Evolutionary conservation across 345 rosid genomes (phyloP).

Genomic region (Microcos paniculata): DNA sequence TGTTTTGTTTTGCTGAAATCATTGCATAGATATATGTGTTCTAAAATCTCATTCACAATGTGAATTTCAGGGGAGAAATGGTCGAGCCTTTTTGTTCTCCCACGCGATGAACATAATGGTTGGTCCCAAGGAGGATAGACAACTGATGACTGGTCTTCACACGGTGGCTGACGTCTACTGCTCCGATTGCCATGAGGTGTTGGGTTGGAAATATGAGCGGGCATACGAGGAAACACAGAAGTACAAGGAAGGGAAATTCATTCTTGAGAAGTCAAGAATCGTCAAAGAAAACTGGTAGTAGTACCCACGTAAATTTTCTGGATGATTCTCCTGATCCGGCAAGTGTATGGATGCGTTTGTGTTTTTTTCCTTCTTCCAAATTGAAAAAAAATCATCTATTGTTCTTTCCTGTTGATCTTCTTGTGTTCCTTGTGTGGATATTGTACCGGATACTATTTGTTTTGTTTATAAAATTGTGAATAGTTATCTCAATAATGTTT

Average conservation of each 20-base stretch:
- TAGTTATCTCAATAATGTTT: conserved; percentile 10
- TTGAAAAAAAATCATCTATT: conserved; percentile 8
- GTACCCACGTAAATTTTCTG: conserved; percentile 4
- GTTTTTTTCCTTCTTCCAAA: not conserved
- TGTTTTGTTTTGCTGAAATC: not conserved
- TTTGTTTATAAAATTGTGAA: conserved; percentile 29
- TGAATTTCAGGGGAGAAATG: conserved; percentile 34
- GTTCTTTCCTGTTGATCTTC: conserved; percentile 17
- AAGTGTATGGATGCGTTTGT: conserved; percentile 11
- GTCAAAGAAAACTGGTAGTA: conserved; percentile 40
- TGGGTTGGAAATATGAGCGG: conserved; percentile 47
- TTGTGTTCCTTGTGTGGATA: conserved; percentile 21
- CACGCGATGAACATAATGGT: conserved; percentile 37
- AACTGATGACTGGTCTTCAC: conserved; percentile 41
- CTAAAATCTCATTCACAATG: not conserved
- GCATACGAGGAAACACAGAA: conserved; percentile 41
- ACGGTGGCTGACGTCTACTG: conserved; percentile 40
- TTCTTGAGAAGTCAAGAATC: conserved; percentile 39
- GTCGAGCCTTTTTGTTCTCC: conserved; percentile 42
- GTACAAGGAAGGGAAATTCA: conserved; percentile 48
- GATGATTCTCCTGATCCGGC: conserved; percentile 1
- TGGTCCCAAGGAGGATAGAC: conserved; percentile 43
- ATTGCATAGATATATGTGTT: not conserved
- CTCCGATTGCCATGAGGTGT: conserved; percentile 31
- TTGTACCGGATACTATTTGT: conserved; percentile 20